Percentiles rank a stretch among this genome's conserved stretches.
phyloP scores from a whole-genome alignment of 345 rosid genomes.

The Raphanus raphanistrum region DNA sequence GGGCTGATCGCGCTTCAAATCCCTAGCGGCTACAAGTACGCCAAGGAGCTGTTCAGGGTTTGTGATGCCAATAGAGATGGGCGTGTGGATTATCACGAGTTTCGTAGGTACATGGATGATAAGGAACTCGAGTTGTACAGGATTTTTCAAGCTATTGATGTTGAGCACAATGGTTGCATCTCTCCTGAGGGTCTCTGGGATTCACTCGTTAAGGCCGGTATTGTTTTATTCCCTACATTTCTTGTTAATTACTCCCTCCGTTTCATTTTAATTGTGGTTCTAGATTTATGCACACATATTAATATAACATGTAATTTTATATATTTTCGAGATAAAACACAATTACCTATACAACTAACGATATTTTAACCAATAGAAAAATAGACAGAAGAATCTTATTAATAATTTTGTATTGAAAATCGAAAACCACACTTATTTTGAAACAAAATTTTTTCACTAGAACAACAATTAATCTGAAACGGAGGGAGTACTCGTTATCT shows the following conservation, averaged over 20 bases:
- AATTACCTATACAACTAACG: too few relatives aligned
- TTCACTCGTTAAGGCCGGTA: constrained; percentile 75
- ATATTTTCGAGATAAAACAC: too few relatives aligned
- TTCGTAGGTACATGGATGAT: constrained; percentile 72
- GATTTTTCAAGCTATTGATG: constrained; percentile 74
- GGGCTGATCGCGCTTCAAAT: constrained; percentile 62
- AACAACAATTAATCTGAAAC: not conserved
- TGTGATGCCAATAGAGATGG: constrained; percentile 67
- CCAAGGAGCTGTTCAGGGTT: constrained; percentile 64
- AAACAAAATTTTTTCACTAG: too few relatives aligned
- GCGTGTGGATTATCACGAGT: constrained; percentile 65
- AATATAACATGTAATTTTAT: too few relatives aligned
- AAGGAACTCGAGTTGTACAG: constrained; percentile 72
- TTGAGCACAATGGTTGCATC: constrained; percentile 69
- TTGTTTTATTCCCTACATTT: not conserved
- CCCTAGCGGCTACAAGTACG: constrained; percentile 64
- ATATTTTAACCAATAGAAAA: too few relatives aligned
- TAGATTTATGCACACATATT: too few relatives aligned
- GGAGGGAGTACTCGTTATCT: too few relatives aligned
- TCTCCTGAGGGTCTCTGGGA: constrained; percentile 73
- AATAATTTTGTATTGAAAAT: too few relatives aligned
- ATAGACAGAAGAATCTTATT: too few relatives aligned
- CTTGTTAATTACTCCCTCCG: not conserved
- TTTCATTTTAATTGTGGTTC: too few relatives aligned
- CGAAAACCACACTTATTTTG: too few relatives aligned